Base-by-base conservation (phyloP, 2,329 filamentous ascomycete species). In the Anisogramma anomala region DNA sequence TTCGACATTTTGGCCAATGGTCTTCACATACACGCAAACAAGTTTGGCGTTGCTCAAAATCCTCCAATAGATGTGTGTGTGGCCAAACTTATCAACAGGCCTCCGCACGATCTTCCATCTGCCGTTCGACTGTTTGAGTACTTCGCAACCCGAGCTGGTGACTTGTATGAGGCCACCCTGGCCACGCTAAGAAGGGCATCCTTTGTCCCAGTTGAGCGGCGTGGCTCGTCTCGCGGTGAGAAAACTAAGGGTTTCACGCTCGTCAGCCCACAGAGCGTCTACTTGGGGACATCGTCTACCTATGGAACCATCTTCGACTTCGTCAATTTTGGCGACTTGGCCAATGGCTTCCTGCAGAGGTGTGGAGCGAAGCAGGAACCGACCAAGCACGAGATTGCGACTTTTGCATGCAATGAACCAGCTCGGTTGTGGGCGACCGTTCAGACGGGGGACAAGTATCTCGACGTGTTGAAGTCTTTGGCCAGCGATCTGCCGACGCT, bases 251-350 rank as follows among this genome's bases (percentile, higher is more conserved):
- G 54, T 34, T 51, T 74, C 33, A 64, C 68, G 50, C 71, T 77
- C 50, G 69, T 87, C 33, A 69, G 74, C 13, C 89, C 91, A 4
- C 73, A 71, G 33, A 69, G 78, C 30, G 87, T 82, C 48, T 98
- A 94, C 57, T 69, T 98, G 2, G 91, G 91, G 7, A 79, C 50
- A 20, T 77, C 72, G 5, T 58, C 64, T 2, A 70, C 68, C 6
- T 98, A 93, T 53, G 82, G 77, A 9, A 84, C 94, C 23, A 93
- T 98, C 23, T 94, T 98, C 50, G 87, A 96, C 56, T 98, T 95
- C 60, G 88, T 96, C 11, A 84, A 96, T 57, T 98, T 95, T 63
- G 87, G 89, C 0, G 65, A 71, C 25, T 79, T 89, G 55, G 89
- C 85, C 2, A 96, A 96, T 53, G 69, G 82, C 0, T 98, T 98